Evolutionary conservation across 2,329 filamentous ascomycete genomes (phyloP).

Genomic region (Tolypocladium guangdongense): DNA sequence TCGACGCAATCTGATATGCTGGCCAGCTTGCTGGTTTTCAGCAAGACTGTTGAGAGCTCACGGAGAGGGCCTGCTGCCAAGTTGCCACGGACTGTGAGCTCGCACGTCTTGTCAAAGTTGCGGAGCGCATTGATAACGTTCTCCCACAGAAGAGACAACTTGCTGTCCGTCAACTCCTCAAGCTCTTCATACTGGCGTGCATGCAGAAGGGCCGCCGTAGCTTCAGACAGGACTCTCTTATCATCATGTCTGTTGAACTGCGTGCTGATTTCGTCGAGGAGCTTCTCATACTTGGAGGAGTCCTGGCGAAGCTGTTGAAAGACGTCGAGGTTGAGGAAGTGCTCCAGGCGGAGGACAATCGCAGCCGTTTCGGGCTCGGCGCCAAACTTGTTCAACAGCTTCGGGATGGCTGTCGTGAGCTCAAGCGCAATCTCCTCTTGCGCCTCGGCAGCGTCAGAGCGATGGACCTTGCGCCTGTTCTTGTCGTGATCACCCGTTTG

Average conservation of each 20-base stretch:
- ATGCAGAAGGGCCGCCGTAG: conserved; percentile 70
- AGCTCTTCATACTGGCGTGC: conserved; percentile 81
- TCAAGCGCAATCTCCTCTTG: conserved; percentile 71
- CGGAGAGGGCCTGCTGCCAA: conserved; percentile 54
- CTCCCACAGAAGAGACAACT: conserved; percentile 77
- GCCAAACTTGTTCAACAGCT: conserved; percentile 84
- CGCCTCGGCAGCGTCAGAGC: conserved; percentile 55
- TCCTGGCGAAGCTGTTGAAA: conserved; percentile 87
- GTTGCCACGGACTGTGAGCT: conserved; percentile 61
- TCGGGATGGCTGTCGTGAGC: conserved; percentile 70
- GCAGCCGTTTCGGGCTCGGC: conserved; percentile 80
- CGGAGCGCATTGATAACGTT: conserved; percentile 65
- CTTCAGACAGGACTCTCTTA: conserved; percentile 73
- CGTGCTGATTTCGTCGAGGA: conserved; percentile 85
- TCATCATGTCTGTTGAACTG: conserved; percentile 93
- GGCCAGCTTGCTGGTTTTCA: conserved; percentile 71
- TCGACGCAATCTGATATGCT: conserved; percentile 70
- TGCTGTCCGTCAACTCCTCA: conserved; percentile 72
- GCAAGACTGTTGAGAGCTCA: conserved; percentile 61
- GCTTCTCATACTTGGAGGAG: conserved; percentile 63
- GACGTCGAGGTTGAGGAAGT: conserved; percentile 74
- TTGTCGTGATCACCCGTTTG: conserved; percentile 56
- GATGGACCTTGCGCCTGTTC: conserved; percentile 44
- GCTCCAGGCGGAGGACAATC: conserved; percentile 74
- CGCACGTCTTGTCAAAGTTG: conserved; percentile 57